Percentiles rank a stretch among this genome's conserved stretches.
phyloP scores from a whole-genome alignment of 2,329 filamentous ascomycete species.

The Calonectria naviculata region DNA sequence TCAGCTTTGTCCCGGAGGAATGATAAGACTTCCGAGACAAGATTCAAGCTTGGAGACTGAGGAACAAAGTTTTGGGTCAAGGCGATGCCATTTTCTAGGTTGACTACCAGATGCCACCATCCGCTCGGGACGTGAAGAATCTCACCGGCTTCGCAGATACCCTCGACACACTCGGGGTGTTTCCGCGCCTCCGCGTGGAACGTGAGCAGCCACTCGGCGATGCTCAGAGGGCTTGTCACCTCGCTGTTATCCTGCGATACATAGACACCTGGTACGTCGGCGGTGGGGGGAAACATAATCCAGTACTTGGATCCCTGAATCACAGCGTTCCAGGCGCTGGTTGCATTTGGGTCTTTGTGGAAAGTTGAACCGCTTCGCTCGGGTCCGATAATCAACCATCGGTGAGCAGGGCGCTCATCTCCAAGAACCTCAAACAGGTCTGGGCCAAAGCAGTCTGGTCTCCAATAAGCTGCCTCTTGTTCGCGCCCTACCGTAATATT shows the following conservation, averaged over 20 bases:
- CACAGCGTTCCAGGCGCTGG: slow-evolving; percentile 93
- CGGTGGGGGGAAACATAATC: slow-evolving; percentile 94
- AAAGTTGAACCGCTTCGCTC: slow-evolving; percentile 91
- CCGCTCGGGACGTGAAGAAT: slow-evolving; percentile 92
- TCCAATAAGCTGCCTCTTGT: slow-evolving; percentile 74
- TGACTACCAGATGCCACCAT: slow-evolving; percentile 98
- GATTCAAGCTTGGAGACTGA: slow-evolving; percentile 59
- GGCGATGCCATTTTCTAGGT: slow-evolving; percentile 85
- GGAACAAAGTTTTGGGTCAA: slow-evolving; percentile 98
- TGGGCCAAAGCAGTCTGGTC: slow-evolving; percentile 84
- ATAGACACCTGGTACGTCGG: slow-evolving; percentile 87
- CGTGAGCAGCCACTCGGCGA: slow-evolving; percentile 94
- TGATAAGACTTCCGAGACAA: slow-evolving; percentile 78
- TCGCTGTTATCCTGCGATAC: slow-evolving; percentile 91
- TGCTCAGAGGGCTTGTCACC: slow-evolving; percentile 92
- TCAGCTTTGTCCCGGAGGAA: slow-evolving; percentile 86
- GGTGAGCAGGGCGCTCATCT: slow-evolving; percentile 82
- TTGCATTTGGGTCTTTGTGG: slow-evolving; percentile 83
- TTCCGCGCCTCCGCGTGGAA: slow-evolving; percentile 87
- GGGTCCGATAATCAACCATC: slow-evolving; percentile 94
- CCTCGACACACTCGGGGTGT: slow-evolving; percentile 83
- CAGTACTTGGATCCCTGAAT: slow-evolving; percentile 93
- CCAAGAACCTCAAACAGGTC: slow-evolving; percentile 88
- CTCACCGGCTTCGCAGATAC: slow-evolving; percentile 85
- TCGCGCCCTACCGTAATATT: slow-evolving; percentile 69